Evolutionary conservation across 495 filamentous ascomycete genomes (phyloP).

Genomic region (Echria macrotheca): DNA sequence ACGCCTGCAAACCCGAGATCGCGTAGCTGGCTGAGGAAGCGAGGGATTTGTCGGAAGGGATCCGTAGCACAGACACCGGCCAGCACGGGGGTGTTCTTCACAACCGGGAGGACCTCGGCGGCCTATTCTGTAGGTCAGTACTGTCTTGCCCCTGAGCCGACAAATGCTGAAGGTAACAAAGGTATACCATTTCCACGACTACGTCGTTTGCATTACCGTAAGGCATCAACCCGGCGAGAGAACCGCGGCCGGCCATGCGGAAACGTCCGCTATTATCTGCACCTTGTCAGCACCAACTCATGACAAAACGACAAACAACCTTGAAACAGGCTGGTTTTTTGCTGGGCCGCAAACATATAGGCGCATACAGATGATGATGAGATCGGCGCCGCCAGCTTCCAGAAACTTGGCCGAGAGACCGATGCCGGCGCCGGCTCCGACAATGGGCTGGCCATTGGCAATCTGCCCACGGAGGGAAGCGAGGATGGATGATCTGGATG

Average conservation of each 20-base stretch:
- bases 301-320: too few species aligned
- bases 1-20: conserved; percentile 59
- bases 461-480: conserved; percentile 48
- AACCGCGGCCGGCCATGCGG: conserved; percentile 67
- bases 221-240: conserved; percentile 65
- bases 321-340: too few species aligned
- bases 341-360: too few species aligned
- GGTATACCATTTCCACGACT: conserved; percentile 58
- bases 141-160: too few species aligned
- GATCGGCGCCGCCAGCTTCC: conserved; percentile 60
- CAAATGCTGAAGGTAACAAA: too few species aligned
- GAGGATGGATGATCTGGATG: conserved; percentile 52
- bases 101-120: conserved; percentile 54
- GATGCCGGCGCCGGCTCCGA: conserved; percentile 67
- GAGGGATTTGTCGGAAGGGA: conserved; percentile 53
- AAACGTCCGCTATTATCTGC: conserved; percentile 70
- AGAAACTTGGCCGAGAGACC: conserved; percentile 66
- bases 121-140: conserved; percentile 31
- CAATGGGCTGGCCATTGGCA: conserved; percentile 48
- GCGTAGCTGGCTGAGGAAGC: conserved; percentile 53
- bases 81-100: conserved; percentile 56
- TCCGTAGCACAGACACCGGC: conserved; percentile 65
- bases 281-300: too few species aligned
- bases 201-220: conserved; percentile 68
- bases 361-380: conserved; percentile 68